These are phyloP conservation scores for Lentinula aciculospora DNA, from an alignment of 768 basidiomycete genomes.

Conservation along the genomic window DNA sequence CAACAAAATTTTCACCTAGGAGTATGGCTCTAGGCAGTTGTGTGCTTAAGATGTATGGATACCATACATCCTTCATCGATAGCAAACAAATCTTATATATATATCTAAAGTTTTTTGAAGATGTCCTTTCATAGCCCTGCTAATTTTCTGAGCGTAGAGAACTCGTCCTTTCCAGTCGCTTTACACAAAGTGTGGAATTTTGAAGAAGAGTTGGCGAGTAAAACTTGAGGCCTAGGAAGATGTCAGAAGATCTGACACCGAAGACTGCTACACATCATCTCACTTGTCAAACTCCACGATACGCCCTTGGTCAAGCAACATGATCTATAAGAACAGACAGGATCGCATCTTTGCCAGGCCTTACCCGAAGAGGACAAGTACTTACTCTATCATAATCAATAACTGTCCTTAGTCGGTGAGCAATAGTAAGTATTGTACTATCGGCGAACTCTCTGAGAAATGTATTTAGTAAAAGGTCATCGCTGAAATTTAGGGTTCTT, in stretches of 20 bases:
- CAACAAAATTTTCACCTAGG: too few relatives aligned
- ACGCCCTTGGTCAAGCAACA: slow-evolving; percentile 73
- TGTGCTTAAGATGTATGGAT: too few relatives aligned
- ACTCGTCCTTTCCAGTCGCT: slow-evolving; percentile 70
- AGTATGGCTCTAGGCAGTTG: too few relatives aligned
- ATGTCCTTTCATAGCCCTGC: slow-evolving; percentile 37
- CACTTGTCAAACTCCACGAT: slow-evolving; percentile 72
- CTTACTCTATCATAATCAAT: slow-evolving; percentile 72
- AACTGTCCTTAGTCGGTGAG: slow-evolving; percentile 67
- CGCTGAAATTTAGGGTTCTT: slow-evolving; percentile 19
- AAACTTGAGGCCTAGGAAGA: slow-evolving; percentile 36
- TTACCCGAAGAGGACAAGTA: slow-evolving; percentile 2
- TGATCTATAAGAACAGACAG: slow-evolving; percentile 38
- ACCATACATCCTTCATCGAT: too few relatives aligned
- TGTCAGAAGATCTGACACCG: not conserved
- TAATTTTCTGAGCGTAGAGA: slow-evolving; percentile 62
- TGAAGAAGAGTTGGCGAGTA: slow-evolving; percentile 52
- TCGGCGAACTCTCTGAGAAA: slow-evolving; percentile 61
- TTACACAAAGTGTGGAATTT: slow-evolving; percentile 66
- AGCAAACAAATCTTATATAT: too few relatives aligned
- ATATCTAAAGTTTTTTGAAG: too few relatives aligned
- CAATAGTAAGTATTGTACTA: slow-evolving; percentile 80
- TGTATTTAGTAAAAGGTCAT: not conserved
- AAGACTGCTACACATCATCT: slow-evolving; percentile 8
- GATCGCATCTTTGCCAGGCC: not conserved